Evolutionary conservation across 83 land plant species (phyloP), one percentile per base, ranked within the genome.

Genomic region (Picea abies): DNA sequence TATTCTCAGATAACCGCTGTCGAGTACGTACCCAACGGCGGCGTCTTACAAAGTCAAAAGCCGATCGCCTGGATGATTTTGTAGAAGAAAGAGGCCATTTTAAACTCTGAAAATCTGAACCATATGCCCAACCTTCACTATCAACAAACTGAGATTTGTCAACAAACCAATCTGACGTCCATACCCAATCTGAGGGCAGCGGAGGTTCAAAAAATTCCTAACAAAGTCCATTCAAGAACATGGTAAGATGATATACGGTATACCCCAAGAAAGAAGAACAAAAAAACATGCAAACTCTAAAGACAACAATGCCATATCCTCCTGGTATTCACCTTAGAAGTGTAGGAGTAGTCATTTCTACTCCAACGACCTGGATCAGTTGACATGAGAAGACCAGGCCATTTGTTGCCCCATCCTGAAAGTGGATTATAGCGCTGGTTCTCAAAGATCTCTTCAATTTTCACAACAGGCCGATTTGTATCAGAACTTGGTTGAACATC

Each of bases 331-430:
- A 90, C 92, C 87, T 88, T 88, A 12, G 92, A 90, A 6, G 92
- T 86, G 77, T 85, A 80, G 26, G 91, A 89, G 73, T 84, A 93
- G 72, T 96, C 93, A 47, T 92, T 91, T 0, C 88, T 94, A 80
- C 98, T 96, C 97, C 97, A 96, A n/a, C 67, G 94, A 11, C 92
- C 90, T 79, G 98, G 97, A 82, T 94, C 95, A 86, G 73, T 87
- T 68, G 91, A 90, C 70, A 71, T 63, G 66, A 81, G 81, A 82
- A 86, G 86, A 60, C 89, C 87, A 80, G 87, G 86, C 90, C 87
- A 87, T 83, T 88, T 90, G 68, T 86, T 90, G n/a, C 90, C 91
- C 98, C 97, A 96, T n/a, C 98, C 96, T 79, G 93, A 88, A 79
- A 86, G 84, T 68, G 95, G 92, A 44, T 92, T 93, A 84, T 92